Percentiles rank a stretch among this genome's conserved stretches.
Conservation (phyloP, 2,329 filamentous ascomycete species). For the Stachybotrys echinatus region DNA sequence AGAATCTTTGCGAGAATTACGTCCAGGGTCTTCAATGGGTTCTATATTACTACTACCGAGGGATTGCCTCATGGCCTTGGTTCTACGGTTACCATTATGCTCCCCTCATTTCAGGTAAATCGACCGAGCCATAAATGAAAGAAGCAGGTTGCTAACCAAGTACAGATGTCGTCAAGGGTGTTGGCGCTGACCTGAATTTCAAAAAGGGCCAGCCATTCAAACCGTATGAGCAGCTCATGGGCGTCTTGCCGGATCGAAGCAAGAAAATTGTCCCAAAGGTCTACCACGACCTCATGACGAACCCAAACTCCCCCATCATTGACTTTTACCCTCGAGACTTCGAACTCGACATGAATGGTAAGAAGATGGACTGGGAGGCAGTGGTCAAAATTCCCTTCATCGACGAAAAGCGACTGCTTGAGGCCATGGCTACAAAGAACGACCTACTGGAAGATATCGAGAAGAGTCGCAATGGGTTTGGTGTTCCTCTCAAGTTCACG, state of each 20-base stretch:
- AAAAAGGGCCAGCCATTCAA: constrained; percentile 90
- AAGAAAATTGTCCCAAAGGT: constrained; percentile 88
- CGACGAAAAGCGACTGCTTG: constrained; percentile 78
- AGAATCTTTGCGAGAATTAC: constrained; percentile 86
- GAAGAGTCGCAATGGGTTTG: constrained; percentile 80
- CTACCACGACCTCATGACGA: constrained; percentile 92
- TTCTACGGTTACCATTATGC: constrained; percentile 97
- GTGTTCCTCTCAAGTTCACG: constrained; percentile 88
- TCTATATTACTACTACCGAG: constrained; percentile 94
- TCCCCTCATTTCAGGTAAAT: constrained; percentile 80
- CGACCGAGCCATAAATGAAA: constrained; percentile 1
- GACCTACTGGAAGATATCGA: constrained; percentile 72
- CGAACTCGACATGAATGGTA: constrained; percentile 97
- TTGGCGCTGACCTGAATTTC: constrained; percentile 86
- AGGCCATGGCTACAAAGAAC: constrained; percentile 83
- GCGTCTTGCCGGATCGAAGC: constrained; percentile 92
- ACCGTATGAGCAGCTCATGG: constrained; percentile 96
- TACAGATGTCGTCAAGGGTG: constrained; percentile 78
- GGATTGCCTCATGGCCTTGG: constrained; percentile 98
- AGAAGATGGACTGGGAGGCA: constrained; percentile 99
- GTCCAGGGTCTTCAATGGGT: constrained; percentile 98
- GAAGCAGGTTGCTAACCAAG: constrained; percentile 15
- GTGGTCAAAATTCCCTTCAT: constrained; percentile 99
- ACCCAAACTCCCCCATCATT: constrained; percentile 82
- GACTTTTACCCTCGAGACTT: constrained; percentile 98